Percentiles rank a stretch among this genome's conserved stretches.
Evolutionary conservation across 306 rosid species (phyloP).

Genomic region (Begonia fuchsioides): DNA sequence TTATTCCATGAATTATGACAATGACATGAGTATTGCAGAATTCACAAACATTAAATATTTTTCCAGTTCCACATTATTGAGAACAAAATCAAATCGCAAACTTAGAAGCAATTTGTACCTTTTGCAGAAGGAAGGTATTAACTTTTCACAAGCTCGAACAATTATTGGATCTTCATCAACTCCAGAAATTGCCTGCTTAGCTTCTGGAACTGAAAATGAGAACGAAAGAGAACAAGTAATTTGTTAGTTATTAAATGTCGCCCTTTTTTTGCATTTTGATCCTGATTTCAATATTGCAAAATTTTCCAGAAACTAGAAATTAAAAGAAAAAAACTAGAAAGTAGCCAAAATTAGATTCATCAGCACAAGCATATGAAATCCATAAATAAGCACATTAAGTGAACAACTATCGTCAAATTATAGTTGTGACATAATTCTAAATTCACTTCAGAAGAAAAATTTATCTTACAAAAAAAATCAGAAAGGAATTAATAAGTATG

Average conservation of each 20-base stretch:
- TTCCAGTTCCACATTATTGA: neutral
- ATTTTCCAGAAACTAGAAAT: no score
- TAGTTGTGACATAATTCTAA: no score
- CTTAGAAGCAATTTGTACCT: constrained; percentile 35
- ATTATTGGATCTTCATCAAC: constrained; percentile 13
- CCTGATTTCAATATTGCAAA: no score
- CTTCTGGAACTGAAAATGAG: constrained; percentile 14
- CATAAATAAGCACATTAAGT: no score
- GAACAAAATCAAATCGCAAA: neutral
- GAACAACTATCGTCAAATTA: no score
- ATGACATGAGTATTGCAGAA: neutral
- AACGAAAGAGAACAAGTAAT: neutral
- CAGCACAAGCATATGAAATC: no score
- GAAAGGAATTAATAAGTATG: neutral
- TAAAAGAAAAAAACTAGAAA: no score
- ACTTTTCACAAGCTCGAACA: constrained; percentile 28
- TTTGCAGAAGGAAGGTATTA: constrained; percentile 38
- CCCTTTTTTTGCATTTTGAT: neutral
- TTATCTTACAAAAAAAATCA: neutral
- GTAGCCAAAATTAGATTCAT: no score
- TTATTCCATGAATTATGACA: no score
- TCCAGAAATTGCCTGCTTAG: constrained; percentile 13
- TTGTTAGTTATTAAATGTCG: neutral
- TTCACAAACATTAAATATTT: neutral
- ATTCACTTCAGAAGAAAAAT: neutral